Evolutionary conservation across 108 stramenopile species (phyloP).

Genomic region (Fragilaria radians): DNA sequence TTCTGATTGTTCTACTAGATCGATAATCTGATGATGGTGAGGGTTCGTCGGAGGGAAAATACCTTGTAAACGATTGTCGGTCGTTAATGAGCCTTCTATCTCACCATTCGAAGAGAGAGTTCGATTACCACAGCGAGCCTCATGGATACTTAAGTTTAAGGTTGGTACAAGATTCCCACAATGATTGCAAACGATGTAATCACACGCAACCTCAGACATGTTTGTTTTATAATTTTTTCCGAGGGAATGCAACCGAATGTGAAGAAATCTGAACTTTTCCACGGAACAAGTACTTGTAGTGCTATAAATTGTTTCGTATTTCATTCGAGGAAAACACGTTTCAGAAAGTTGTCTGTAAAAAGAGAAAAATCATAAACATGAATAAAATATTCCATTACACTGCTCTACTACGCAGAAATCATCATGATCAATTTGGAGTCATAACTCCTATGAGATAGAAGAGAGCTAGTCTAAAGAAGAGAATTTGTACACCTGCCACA

Average conservation of each 20-base stretch:
- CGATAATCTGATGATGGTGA: neutral
- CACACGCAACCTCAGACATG: too few relatives aligned
- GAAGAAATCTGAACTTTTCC: neutral
- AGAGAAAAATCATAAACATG: too few relatives aligned
- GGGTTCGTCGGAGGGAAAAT: neutral
- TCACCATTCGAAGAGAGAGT: neutral
- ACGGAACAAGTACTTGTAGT: neutral
- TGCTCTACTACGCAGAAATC: too few relatives aligned
- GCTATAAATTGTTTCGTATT: neutral
- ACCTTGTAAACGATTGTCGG: neutral
- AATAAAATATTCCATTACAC: too few relatives aligned
- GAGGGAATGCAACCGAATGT: constrained; percentile 27
- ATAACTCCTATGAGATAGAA: too few relatives aligned
- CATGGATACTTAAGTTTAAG: constrained; percentile 23
- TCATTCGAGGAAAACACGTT: too few relatives aligned
- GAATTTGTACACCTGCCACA: too few relatives aligned
- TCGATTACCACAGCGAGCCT: constrained; percentile 11
- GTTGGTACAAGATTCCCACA: constrained; percentile 24
- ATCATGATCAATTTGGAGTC: too few relatives aligned
- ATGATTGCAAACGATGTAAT: constrained; percentile 15
- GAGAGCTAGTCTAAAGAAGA: too few relatives aligned
- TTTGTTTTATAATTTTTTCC: too few relatives aligned
- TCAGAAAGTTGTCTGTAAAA: too few relatives aligned
- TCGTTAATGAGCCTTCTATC: constrained; percentile 1
- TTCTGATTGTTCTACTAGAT: neutral